Evolutionary conservation across 305 asterid genomes (phyloP).

Genomic region (Plantago lanceolata): DNA sequence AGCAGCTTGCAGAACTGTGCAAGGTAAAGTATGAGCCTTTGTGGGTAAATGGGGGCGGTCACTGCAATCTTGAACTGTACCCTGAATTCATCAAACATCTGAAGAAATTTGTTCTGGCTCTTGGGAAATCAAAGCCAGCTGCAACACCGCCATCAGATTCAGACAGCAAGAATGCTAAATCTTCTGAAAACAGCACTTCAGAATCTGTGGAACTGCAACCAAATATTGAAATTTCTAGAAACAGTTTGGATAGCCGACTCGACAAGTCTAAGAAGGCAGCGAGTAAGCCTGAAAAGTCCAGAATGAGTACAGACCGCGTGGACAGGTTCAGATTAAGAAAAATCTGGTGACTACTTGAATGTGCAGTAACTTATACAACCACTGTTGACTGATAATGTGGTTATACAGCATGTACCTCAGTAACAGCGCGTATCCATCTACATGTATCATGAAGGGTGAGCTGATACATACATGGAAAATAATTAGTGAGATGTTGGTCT

Average conservation of each 20-base stretch:
- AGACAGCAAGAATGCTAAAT: constrained; percentile 33
- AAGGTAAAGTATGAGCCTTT: constrained; percentile 82
- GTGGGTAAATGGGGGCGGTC: constrained; percentile 96
- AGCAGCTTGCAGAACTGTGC: constrained; percentile 90
- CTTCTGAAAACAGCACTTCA: background rate
- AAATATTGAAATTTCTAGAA: constrained; percentile 71
- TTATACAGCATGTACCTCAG: constrained; percentile 7
- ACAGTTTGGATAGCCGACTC: constrained; percentile 95
- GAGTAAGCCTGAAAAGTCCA: constrained; percentile 80
- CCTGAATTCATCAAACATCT: constrained; percentile 91
- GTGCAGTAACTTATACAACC: constrained; percentile 21
- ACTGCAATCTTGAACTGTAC: constrained; percentile 94
- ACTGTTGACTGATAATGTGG: constrained; percentile 27
- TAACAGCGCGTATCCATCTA: background rate
- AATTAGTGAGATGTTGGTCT: constrained; percentile 21
- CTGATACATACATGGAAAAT: constrained; percentile 29
- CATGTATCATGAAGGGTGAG: constrained; percentile 8
- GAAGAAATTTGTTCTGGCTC: constrained; percentile 74
- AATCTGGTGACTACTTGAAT: constrained; percentile 54
- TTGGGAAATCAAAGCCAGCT: constrained; percentile 67
- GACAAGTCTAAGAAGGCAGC: constrained; percentile 86
- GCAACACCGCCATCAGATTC: constrained; percentile 39
- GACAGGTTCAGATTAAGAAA: constrained; percentile 83
- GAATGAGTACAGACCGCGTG: constrained; percentile 87
- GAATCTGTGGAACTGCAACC: constrained; percentile 31